These are phyloP conservation scores for Knufia fluminis DNA, from an alignment of 2,329 filamentous ascomycete genomes.

Conservation along the genomic window DNA sequence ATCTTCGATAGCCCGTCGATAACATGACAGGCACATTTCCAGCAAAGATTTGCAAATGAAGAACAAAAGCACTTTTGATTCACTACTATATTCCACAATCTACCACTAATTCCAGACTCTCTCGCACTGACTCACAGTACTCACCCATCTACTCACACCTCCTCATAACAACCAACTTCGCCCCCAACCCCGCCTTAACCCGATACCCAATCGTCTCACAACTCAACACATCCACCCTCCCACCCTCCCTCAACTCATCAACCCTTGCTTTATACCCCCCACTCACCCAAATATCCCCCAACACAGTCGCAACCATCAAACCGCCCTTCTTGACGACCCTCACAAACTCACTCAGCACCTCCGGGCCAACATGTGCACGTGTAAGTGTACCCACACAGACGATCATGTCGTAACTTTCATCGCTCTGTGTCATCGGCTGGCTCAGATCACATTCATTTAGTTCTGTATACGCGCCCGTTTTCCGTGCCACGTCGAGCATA, in stretches of 20 bases:
- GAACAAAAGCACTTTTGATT: no score
- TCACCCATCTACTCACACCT: no score
- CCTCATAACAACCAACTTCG: background rate
- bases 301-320: conserved; percentile 43
- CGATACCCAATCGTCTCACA: conserved; percentile 8
- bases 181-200: no score
- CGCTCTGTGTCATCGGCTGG: conserved; percentile 31
- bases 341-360: conserved; percentile 42
- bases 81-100: no score
- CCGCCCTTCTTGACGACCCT: conserved; percentile 37
- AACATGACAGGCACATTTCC: background rate
- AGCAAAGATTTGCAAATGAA: background rate
- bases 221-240: conserved; percentile 27
- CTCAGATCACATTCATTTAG: conserved; percentile 41
- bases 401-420: conserved; percentile 41
- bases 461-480: conserved; percentile 39
- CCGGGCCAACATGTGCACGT: conserved; percentile 46
- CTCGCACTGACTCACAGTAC: no score
- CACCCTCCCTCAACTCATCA: conserved; percentile 29
- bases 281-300: conserved; percentile 42
- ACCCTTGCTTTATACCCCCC: conserved; percentile 42
- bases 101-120: no score
- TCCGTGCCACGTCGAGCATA: conserved; percentile 44
- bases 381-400: conserved; percentile 49
- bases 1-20: background rate